Evolutionary conservation across 495 filamentous ascomycete species (phyloP).

Genomic region (Aspergillus sclerotiicarbonarius): DNA sequence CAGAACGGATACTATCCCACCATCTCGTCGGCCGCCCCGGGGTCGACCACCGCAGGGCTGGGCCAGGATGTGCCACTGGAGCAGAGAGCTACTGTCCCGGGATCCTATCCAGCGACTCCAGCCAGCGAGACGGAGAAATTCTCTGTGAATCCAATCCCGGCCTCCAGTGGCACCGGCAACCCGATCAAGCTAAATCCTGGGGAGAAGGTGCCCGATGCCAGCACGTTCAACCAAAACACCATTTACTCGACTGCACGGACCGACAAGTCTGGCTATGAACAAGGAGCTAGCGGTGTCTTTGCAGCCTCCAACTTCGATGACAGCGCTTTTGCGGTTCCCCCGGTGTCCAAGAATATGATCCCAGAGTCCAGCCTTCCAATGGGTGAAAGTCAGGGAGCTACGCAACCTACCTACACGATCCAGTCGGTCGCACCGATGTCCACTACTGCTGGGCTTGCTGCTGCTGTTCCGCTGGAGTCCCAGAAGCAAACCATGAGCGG

Average conservation of each 20-base stretch:
- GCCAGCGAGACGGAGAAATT: conserved; percentile 55
- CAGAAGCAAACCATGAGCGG: conserved; percentile 48
- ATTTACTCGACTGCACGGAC: conserved; percentile 61
- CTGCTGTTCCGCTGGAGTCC: conserved; percentile 63
- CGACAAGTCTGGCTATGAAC: conserved; percentile 82
- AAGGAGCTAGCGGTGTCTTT: conserved; percentile 54
- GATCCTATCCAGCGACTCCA: conserved; percentile 81
- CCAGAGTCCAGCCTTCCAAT: conserved; percentile 86
- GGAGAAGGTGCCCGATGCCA: conserved; percentile 69
- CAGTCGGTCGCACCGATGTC: conserved; percentile 66
- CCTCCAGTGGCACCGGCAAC: conserved; percentile 73
- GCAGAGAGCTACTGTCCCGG: conserved; percentile 56
- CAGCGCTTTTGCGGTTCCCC: conserved; percentile 56
- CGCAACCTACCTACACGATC: conserved; percentile 55
- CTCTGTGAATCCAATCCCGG: conserved; percentile 66
- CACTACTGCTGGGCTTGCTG: conserved; percentile 74
- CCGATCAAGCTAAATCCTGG: conserved; percentile 75
- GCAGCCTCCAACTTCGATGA: conserved; percentile 8
- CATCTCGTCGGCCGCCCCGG: conserved; percentile 48
- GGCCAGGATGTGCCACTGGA: conserved; percentile 65
- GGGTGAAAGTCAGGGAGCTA: conserved; percentile 23
- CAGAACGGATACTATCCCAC: conserved; percentile 21
- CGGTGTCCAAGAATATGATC: conserved; percentile 64
- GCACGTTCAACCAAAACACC: conserved; percentile 47
- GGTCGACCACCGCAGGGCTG: conserved; percentile 64